Percentiles rank a stretch among this genome's conserved stretches.
Conservation (phyloP, 2,329 filamentous ascomycete species). For the Plectosphaerella plurivora region DNA sequence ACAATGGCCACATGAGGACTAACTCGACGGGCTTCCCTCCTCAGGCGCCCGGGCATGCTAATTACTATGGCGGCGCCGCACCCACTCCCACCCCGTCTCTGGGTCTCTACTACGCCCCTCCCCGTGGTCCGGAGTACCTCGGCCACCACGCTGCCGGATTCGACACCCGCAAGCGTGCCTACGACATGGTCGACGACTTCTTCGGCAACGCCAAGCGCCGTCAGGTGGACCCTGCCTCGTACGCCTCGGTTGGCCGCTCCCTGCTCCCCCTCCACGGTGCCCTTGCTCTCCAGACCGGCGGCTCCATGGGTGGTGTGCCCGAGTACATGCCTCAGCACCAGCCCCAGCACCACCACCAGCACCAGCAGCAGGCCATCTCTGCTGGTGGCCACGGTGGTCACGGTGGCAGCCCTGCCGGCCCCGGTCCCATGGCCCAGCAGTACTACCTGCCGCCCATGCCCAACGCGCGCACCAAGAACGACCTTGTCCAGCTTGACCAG, state of each 20-base stretch:
- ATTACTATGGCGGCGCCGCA: conserved; percentile 48
- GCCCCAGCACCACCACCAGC: conserved; percentile 18
- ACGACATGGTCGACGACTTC: conserved; percentile 88
- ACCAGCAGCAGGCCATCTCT: conserved; percentile 31
- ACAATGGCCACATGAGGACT: conserved; percentile 59
- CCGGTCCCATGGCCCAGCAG: conserved; percentile 65
- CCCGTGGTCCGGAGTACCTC: conserved; percentile 49
- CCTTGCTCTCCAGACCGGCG: conserved; percentile 53
- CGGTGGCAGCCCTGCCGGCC: conserved; percentile 46
- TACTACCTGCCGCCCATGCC: conserved; percentile 86
- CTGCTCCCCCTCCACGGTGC: conserved; percentile 76
- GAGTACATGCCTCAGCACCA: conserved; percentile 46
- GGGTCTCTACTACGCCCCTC: conserved; percentile 58
- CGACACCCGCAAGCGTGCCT: conserved; percentile 77
- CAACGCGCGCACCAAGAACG: conserved; percentile 87
- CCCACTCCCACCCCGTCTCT: conserved; percentile 24
- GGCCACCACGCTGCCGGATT: conserved; percentile 47
- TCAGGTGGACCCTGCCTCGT: conserved; percentile 84
- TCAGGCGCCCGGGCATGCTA: conserved; percentile 44
- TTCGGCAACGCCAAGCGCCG: conserved; percentile 90
- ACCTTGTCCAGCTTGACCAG: conserved; percentile 89
- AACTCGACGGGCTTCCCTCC: conserved; percentile 52
- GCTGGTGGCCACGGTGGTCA: conserved; percentile 45
- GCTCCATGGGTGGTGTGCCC: conserved; percentile 34
- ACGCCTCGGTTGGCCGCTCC: conserved; percentile 84